Base-by-base conservation (phyloP, 495 filamentous ascomycete species). In the Friedmanniomyces simplex region DNA sequence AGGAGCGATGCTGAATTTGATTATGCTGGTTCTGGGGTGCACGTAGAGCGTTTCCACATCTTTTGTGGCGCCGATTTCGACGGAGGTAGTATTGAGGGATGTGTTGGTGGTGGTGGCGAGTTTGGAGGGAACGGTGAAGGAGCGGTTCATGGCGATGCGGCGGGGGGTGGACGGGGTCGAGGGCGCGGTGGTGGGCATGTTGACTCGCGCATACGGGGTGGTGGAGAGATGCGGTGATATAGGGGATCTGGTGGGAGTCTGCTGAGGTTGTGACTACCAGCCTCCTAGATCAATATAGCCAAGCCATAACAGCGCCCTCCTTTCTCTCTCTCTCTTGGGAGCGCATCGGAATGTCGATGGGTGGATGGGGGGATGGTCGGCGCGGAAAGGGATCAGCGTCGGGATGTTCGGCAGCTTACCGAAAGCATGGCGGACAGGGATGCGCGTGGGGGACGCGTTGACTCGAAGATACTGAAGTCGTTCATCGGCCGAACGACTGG, bases 21-120 rank as follows among this genome's bases (percentile, higher is more conserved):
- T 68, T 11, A 79, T 72, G 50, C 66, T 74, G 26, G 64, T 69
- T 30, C 58, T 66, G 2, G 66, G 59, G 63, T 74, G 70, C 2
- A 69, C 64, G 59, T 82, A 93, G 26, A 93, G 76, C 21, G 83
- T 82, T 63, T 89, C 86, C 53, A 88, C 80, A 5, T 79, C 74
- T 49, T 67, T 61, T 6, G 63, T 58, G 18, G 50, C 51, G 14
- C 57, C 64, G 12, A 58, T 56, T 26, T 59, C 60, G 18, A 57
- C 28, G 12, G 51, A 46, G 2, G 50, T 30, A 13, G 22, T 41
- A 24, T 47, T 25, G 18, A 10, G 55, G 18, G 20, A 54, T 11
- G 54, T 16, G 22, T 68, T 42, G 0, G 60, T 32, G 20, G 39
- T n/a, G 14, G 58, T 37, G 0, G 60, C 28, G 25, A 80, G 61